Evolutionary conservation across 2,329 filamentous ascomycete genomes (phyloP).

Genomic region (Fusarium bactridioides): DNA sequence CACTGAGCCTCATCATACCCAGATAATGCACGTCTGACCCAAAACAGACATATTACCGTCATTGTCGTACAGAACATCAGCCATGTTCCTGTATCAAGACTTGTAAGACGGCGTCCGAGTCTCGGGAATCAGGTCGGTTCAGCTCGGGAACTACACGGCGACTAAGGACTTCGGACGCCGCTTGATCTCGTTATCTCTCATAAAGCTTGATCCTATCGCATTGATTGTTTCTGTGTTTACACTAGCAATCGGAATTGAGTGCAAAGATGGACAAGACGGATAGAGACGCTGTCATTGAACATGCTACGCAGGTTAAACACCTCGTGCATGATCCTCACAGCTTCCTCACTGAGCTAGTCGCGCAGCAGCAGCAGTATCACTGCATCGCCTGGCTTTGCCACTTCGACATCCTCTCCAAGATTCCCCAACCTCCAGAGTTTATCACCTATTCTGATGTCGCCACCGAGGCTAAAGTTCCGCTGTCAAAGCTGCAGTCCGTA

Average conservation of each 20-base stretch:
- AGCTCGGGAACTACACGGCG: constrained; percentile 16
- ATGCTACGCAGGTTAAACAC: constrained; percentile 18
- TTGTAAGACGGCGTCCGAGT: constrained; percentile 20
- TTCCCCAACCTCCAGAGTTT: background rate
- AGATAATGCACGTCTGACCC: background rate
- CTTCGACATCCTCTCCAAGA: constrained; percentile 15
- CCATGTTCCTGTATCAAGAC: background rate
- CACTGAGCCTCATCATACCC: background rate
- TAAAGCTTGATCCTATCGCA: background rate
- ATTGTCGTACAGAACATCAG: background rate
- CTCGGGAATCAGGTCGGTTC: background rate
- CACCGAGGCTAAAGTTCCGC: constrained; percentile 4
- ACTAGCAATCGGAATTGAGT: rapidly evolving
- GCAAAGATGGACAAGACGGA: constrained; percentile 21
- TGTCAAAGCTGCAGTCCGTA: constrained; percentile 8
- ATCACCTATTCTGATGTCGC: constrained; percentile 13
- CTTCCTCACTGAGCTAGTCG: constrained; percentile 25
- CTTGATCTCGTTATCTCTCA: background rate
- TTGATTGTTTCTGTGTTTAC: background rate
- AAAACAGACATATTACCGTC: background rate
- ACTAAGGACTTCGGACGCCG: constrained; percentile 18
- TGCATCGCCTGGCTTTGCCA: constrained; percentile 27
- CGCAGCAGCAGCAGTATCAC: constrained; percentile 28
- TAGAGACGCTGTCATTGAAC: constrained; percentile 24
- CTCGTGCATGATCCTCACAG: constrained; percentile 27